phyloP scores from a whole-genome alignment of 257 asterid genomes.

The Solanum virginianum region DNA sequence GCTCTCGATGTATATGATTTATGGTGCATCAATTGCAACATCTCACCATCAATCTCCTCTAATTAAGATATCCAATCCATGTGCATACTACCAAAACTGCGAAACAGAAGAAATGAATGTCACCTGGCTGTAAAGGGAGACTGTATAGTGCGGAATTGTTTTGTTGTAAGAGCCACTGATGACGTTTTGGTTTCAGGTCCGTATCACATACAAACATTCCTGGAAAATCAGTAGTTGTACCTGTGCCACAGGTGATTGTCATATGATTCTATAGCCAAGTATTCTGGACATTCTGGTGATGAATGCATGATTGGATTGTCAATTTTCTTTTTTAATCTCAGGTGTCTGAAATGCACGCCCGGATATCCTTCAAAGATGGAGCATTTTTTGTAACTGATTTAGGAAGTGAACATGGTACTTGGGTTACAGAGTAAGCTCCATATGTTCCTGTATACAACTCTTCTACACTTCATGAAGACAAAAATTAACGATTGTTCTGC shows the following conservation, averaged over 20 bases:
- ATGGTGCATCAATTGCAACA: background rate
- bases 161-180: background rate
- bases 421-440: conserved; percentile 57
- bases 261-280: background rate
- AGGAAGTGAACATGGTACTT: conserved; percentile 71
- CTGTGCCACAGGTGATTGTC: conserved; percentile 53
- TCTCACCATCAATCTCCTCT: background rate
- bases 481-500: background rate
- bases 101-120: background rate
- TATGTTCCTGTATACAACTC: background rate
- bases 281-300: background rate
- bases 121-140: background rate
- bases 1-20: background rate
- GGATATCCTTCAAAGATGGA: conserved; percentile 60
- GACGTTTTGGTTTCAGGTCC: conserved; percentile 33
- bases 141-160: too few species aligned
- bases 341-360: conserved; percentile 69
- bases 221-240: conserved; percentile 42
- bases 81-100: background rate
- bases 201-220: conserved; percentile 34
- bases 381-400: conserved; percentile 62
- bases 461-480: background rate
- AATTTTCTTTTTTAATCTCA: background rate
- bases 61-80: background rate
- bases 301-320: background rate